These are phyloP conservation scores for Malus orientalis DNA, from an alignment of 306 rosid species.

Conservation along the genomic window DNA sequence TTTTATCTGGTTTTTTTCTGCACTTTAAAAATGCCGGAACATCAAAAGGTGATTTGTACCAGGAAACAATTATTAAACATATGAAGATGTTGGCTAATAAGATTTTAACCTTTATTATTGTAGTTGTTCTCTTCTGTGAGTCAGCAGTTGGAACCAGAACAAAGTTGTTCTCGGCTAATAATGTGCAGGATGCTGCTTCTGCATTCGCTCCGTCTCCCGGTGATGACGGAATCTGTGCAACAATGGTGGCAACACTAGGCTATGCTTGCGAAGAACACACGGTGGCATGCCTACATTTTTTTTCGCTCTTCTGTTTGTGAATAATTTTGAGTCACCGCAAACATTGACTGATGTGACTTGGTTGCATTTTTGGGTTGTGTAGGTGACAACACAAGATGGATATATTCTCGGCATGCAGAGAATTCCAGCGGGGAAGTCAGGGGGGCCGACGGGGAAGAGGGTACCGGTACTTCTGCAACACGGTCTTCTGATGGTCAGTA, in stretches of 20 bases:
- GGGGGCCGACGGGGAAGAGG: conserved; percentile 15
- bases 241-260: conserved; percentile 45
- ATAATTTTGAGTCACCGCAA: conserved; percentile 6
- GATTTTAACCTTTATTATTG: background rate
- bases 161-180: background rate
- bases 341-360: background rate
- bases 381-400: conserved; percentile 65
- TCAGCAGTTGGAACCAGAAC: conserved; percentile 19
- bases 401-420: conserved; percentile 54
- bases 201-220: background rate
- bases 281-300: conserved; percentile 13
- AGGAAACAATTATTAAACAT: background rate
- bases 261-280: conserved; percentile 56
- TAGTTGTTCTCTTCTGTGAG: conserved; percentile 14
- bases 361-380: conserved; percentile 2
- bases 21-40: background rate
- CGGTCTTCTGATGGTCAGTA: conserved; percentile 54
- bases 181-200: background rate
- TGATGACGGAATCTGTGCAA: conserved; percentile 39
- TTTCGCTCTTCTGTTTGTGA: conserved; percentile 7
- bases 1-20: conserved; percentile 6
- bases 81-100: conserved; percentile 19
- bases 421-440: conserved; percentile 27
- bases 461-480: conserved; percentile 57
- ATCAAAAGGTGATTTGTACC: background rate